These are phyloP conservation scores for Fusarium pininemorale DNA, from an alignment of 2,329 filamentous ascomycete species.

Conservation along the genomic window DNA sequence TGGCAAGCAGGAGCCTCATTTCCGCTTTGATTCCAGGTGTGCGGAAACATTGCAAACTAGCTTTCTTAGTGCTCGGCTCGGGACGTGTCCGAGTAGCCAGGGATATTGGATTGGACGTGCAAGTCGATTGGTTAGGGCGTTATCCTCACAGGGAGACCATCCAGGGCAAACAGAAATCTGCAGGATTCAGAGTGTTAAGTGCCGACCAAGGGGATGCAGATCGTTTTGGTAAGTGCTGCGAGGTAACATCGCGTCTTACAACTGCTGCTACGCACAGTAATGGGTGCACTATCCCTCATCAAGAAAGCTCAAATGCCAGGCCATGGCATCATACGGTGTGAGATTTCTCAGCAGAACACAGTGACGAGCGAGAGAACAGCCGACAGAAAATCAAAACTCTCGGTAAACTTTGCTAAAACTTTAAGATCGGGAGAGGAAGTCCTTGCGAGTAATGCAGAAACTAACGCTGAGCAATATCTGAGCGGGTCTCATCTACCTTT, in stretches of 20 bases:
- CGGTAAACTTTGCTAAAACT: background rate
- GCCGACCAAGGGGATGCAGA: background rate
- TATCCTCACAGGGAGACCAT: accelerated
- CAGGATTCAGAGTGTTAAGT: background rate
- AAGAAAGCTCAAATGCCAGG: background rate
- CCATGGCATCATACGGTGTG: background rate
- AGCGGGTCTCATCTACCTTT: background rate
- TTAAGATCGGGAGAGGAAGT: background rate
- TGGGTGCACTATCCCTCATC: background rate
- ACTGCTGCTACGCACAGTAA: background rate
- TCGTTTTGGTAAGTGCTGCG: background rate
- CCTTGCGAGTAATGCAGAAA: background rate
- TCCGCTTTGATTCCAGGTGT: background rate
- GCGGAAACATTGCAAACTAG: background rate
- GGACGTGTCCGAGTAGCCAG: background rate
- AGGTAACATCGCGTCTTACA: background rate
- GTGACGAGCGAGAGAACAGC: background rate
- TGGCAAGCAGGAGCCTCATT: background rate
- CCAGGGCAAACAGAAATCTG: background rate
- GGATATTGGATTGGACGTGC: background rate
- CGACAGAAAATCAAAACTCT: background rate
- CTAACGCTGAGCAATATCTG: accelerated
- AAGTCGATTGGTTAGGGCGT: background rate
- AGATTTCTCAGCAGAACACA: background rate
- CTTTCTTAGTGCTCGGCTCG: background rate